Percentiles rank a stretch among this genome's conserved stretches.
These are phyloP conservation scores for Pyrenula aspistea DNA, from an alignment of 495 filamentous ascomycete species.

Conservation along the genomic window DNA sequence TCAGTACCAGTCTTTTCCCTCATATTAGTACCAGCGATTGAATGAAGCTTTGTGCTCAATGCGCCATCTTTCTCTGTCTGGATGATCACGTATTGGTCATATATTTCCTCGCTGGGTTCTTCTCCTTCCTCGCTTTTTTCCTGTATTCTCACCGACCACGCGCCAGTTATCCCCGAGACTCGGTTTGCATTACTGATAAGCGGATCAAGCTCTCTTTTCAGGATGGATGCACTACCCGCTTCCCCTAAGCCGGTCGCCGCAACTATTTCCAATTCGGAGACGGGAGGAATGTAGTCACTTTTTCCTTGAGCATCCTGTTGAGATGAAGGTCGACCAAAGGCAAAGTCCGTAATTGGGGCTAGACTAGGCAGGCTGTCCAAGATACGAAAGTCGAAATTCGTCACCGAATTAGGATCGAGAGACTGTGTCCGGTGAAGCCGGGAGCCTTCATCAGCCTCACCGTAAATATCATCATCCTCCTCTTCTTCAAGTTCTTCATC, in stretches of 20 bases:
- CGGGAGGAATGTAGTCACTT: conserved; percentile 21
- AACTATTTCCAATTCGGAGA: conserved; percentile 55
- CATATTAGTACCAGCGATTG: conserved; percentile 47
- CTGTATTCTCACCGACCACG: conserved; percentile 53
- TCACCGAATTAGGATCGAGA: conserved; percentile 15
- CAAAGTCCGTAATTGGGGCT: conserved; percentile 63
- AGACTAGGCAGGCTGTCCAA: conserved; percentile 67
- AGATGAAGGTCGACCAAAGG: conserved; percentile 35
- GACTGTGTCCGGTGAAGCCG: conserved; percentile 9
- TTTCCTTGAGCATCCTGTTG: not conserved
- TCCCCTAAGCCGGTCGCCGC: conserved; percentile 55
- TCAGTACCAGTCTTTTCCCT: conserved; percentile 60
- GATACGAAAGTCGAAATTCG: conserved; percentile 59
- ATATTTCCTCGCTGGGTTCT: conserved; percentile 30
- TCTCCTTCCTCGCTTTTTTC: conserved; percentile 23
- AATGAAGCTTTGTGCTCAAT: conserved; percentile 21
- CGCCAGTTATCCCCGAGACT: conserved; percentile 47
- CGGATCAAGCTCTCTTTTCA: conserved; percentile 65
- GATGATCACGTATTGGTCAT: conserved; percentile 59
- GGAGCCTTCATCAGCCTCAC: conserved; percentile 58
- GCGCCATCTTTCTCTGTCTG: conserved; percentile 15
- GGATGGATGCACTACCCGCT: conserved; percentile 57
- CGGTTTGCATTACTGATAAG: conserved; percentile 43
- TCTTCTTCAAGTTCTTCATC: conserved; percentile 49
- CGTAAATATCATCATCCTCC: conserved; percentile 49